phyloP scores from a whole-genome alignment of 179 eudicot genomes.

The Camellia oleifera region DNA sequence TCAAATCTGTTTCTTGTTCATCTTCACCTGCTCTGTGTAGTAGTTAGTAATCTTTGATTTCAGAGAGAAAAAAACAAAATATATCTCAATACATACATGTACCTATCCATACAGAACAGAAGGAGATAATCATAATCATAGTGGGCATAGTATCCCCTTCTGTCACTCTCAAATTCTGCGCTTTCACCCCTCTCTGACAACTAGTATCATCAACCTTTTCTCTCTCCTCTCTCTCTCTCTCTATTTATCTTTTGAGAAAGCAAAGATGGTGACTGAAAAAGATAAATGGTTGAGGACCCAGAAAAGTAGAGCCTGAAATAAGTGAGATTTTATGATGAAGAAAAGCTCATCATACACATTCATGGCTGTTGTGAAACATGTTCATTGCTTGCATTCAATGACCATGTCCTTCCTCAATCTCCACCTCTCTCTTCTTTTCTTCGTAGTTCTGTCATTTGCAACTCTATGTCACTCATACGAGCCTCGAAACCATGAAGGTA shows the following conservation, averaged over 20 bases:
- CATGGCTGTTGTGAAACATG: constrained; percentile 4
- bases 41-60: too few species aligned
- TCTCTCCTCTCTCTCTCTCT: constrained; percentile 2
- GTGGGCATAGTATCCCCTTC: not conserved
- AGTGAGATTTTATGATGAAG: not conserved
- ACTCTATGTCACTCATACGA: constrained; percentile 49
- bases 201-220: constrained; percentile 8
- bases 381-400: constrained; percentile 17
- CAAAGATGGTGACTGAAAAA: constrained; percentile 11
- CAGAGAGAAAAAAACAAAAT: too few species aligned
- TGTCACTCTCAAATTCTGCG: constrained; percentile 34
- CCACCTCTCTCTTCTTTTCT: constrained; percentile 24
- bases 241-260: not conserved
- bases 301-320: not conserved
- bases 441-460: constrained; percentile 23
- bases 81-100: constrained; percentile 6
- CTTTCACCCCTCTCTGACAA: constrained; percentile 26
- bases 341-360: not conserved
- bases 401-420: constrained; percentile 13
- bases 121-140: not conserved
- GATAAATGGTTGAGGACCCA: not conserved
- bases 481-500: constrained; percentile 85
- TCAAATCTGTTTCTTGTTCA: too few species aligned
- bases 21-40: too few species aligned
- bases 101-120: not conserved